A percentile compares a stretch with the other conserved stretches of the same genome.
Evolutionary conservation across 306 rosid species (phyloP).

Genomic region (Lathyrus aphaca): DNA sequence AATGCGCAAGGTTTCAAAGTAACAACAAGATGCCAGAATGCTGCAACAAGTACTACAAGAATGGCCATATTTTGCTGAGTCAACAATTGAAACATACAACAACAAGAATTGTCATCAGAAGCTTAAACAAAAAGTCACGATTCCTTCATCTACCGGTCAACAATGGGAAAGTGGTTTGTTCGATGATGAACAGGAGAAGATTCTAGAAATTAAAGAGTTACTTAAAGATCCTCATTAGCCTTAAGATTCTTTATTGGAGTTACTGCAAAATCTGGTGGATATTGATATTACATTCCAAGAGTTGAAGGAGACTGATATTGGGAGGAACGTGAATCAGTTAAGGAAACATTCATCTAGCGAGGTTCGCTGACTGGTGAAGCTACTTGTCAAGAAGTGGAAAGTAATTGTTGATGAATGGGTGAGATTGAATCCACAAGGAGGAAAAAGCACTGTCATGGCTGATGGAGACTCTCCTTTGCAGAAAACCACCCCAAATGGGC

Average conservation of each 20-base stretch:
- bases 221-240: conserved; percentile 80
- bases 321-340: conserved; percentile 90
- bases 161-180: conserved; percentile 75
- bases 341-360: conserved; percentile 81
- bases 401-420: too few relatives aligned
- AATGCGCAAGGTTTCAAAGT: too few relatives aligned
- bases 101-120: too few relatives aligned
- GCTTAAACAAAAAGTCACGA: too few relatives aligned
- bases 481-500: too few relatives aligned
- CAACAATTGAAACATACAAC: too few relatives aligned
- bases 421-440: conserved; percentile 76
- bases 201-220: conserved; percentile 79
- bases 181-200: conserved; percentile 82
- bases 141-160: too few relatives aligned
- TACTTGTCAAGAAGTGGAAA: conserved; percentile 75
- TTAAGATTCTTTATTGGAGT: conserved; percentile 72
- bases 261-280: conserved; percentile 81
- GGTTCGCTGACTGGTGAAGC: conserved; percentile 91
- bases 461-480: too few relatives aligned
- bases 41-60: too few relatives aligned
- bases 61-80: too few relatives aligned
- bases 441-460: conserved; percentile 57
- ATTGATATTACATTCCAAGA: too few relatives aligned
- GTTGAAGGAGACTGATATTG: conserved; percentile 95
- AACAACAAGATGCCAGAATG: too few relatives aligned